Evolutionary conservation across 2,329 filamentous ascomycete species (phyloP), one percentile per base, ranked within the genome.

Genomic region (Shiraia bambusicola): DNA sequence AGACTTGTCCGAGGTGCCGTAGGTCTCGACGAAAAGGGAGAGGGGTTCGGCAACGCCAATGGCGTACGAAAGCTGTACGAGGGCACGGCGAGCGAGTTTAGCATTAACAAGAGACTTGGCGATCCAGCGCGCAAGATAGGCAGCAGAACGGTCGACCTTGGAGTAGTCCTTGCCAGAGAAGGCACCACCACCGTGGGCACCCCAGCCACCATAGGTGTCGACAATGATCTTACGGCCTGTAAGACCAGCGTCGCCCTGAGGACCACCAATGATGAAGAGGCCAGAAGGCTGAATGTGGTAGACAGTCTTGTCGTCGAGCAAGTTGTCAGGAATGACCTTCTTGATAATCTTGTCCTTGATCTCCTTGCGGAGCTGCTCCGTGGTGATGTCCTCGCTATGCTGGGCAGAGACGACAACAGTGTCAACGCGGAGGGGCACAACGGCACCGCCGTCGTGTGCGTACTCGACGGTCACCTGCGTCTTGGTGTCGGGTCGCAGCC

Each of bases 91-190:
- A 65, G 88, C 88, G 50, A 98, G 86, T 65, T 87, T 86, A 63
- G 92, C 87, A 65, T 84, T 76, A 61, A 98, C 88, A 56, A 98
- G 83, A 29, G 93, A 98, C 83, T 98, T 98, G 77, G 93, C 93
- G 73, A 98, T 91, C 93, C 93, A 98, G 72, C 93, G 90, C 61
- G 82, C 91, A 61, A 97, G 84, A 79, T 98, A 98, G 68, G 93
- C 93, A 58, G 93, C 93, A 39, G 93, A 97, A 65, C 93, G 88
- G 72, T 98, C 93, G 76, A 98, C 93, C 84, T 98, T 98, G 82
- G 90, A 96, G 84, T 96, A 98, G 75, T 98, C 93, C 86, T 98
- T 98, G 69, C 93, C 93, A 66, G 93, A 97, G 87, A 98, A 98
- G 74, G 93, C 93, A 86, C 93, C 93, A 81, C 93, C 93, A 81